These are phyloP conservation scores for Eucalyptus viminalis DNA, from an alignment of 345 rosid genomes.

Conservation along the genomic window DNA sequence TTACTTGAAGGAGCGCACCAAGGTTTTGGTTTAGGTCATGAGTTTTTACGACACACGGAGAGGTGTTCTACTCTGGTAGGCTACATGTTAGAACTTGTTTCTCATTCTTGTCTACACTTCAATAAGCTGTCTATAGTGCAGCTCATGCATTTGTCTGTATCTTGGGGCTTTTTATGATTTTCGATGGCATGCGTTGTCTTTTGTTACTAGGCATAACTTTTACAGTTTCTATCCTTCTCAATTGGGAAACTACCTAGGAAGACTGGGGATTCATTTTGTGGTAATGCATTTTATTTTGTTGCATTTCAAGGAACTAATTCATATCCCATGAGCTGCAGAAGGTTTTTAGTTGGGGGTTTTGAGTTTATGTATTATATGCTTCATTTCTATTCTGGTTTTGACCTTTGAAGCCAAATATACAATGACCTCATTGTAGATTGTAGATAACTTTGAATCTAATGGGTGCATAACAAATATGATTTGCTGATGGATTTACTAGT, in stretches of 20 bases:
- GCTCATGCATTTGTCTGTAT: background rate
- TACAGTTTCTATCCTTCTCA: background rate
- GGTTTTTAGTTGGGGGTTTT: background rate
- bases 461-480: background rate
- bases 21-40: slow-evolving; percentile 92
- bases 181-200: background rate
- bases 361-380: background rate
- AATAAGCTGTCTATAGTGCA: background rate
- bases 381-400: background rate
- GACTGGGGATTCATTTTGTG: background rate
- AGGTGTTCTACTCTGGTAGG: slow-evolving; percentile 91
- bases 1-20: slow-evolving; percentile 94
- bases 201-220: background rate
- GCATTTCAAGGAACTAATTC: background rate
- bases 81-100: background rate
- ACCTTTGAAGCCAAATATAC: background rate
- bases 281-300: background rate
- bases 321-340: background rate
- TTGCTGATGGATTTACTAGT: background rate
- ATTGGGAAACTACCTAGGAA: background rate
- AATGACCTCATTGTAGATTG: background rate
- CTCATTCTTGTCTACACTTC: background rate
- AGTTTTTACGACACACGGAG: slow-evolving; percentile 85
- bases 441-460: background rate
- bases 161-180: background rate